Conservation (phyloP, 805 yeast species). For the Candida andamanensis region DNA sequence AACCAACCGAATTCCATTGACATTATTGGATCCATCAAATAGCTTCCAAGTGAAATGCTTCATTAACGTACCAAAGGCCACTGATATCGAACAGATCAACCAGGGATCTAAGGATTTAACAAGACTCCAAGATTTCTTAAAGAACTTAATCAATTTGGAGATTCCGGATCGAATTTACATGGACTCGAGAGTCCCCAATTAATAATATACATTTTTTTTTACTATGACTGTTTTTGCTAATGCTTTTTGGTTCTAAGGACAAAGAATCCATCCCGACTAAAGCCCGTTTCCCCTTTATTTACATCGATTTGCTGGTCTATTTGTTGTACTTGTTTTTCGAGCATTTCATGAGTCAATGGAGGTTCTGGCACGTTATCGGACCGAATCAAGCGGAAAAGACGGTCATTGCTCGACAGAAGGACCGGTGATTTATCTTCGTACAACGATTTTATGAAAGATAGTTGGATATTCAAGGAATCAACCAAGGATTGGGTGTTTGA, state of each 20-base stretch:
- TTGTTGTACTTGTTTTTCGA: slow-evolving; percentile 13
- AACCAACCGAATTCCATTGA: slow-evolving; percentile 23
- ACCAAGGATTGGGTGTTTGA: slow-evolving; percentile 18
- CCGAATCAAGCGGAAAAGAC: slow-evolving; percentile 29
- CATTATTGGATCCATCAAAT: slow-evolving; percentile 47
- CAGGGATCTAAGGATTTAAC: slow-evolving; percentile 61
- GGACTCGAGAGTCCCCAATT: slow-evolving; percentile 54
- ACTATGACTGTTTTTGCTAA: no score
- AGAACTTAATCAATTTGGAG: slow-evolving; percentile 61
- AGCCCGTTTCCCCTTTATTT: slow-evolving; percentile 22
- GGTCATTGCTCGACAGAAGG: slow-evolving; percentile 14
- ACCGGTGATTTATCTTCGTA: slow-evolving; percentile 16
- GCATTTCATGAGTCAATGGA: slow-evolving; percentile 18
- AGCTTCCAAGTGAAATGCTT: slow-evolving; percentile 58
- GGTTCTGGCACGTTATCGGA: slow-evolving; percentile 25
- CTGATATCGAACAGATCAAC: slow-evolving; percentile 69
- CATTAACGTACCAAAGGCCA: slow-evolving; percentile 64
- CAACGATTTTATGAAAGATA: slow-evolving; percentile 30
- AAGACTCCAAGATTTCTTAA: slow-evolving; percentile 57
- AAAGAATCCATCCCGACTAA: slow-evolving; percentile 9
- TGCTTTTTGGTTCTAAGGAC: slow-evolving; percentile 4
- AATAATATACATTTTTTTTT: not conserved
- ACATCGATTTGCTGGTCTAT: slow-evolving; percentile 8
- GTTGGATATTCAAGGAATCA: slow-evolving; percentile 28
- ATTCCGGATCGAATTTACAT: slow-evolving; percentile 76